These are phyloP conservation scores for Apiotrichum sp. DNA, from an alignment of 1,284 basidiomycete genomes.

Conservation along the genomic window DNA sequence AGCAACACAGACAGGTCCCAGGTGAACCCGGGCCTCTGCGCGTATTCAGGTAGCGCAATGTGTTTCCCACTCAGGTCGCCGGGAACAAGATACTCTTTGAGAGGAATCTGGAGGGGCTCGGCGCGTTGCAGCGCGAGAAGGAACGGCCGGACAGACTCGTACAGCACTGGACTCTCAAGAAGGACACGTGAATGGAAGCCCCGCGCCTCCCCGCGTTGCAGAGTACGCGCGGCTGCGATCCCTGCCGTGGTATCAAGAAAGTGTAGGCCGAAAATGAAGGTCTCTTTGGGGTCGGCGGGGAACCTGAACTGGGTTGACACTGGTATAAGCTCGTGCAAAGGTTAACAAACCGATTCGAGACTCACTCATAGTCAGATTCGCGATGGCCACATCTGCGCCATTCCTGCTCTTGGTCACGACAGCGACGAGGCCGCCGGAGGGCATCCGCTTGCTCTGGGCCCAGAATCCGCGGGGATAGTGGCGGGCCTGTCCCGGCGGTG, in stretches of 20 bases:
- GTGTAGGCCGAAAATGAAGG: conserved; percentile 44
- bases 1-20: conserved; percentile 53
- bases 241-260: conserved; percentile 54
- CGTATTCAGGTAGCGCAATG: conserved; percentile 53
- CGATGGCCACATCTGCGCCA: conserved; percentile 14
- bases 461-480: conserved; percentile 49
- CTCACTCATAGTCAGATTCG: conserved; percentile 8
- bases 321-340: too few species aligned
- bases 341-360: too few species aligned
- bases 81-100: conserved; percentile 53
- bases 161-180: conserved; percentile 59
- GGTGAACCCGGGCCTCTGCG: conserved; percentile 51
- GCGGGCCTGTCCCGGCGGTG: conserved; percentile 47
- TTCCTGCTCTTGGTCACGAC: conserved; percentile 49
- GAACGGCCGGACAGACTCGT: conserved; percentile 59
- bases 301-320: neutral
- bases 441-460: conserved; percentile 54
- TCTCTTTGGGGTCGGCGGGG: neutral
- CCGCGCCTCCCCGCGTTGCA: neutral
- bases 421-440: conserved; percentile 56
- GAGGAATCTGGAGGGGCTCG: conserved; percentile 55
- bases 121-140: conserved; percentile 52
- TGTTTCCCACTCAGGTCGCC: conserved; percentile 14
- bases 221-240: conserved; percentile 27
- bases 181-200: conserved; percentile 38